Conservation (phyloP, 805 yeast genomes). For the Candida pseudoglaebosa region DNA sequence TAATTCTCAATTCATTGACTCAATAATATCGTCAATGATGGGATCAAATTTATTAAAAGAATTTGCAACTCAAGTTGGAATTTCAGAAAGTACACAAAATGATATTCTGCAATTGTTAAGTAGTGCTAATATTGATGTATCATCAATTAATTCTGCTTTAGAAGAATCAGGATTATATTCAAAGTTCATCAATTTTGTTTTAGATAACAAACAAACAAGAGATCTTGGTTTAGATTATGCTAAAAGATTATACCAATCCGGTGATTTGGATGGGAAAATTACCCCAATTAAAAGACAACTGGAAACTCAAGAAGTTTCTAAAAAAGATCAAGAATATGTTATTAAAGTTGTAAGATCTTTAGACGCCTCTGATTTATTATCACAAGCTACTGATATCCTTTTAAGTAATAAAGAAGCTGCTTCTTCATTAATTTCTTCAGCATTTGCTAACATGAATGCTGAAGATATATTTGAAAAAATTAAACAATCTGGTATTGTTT, state of each 20-base stretch:
- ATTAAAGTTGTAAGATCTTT: conserved; percentile 18
- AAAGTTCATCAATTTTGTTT: conserved; percentile 14
- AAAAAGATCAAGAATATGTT: conserved; percentile 16
- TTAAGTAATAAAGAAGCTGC: conserved; percentile 21
- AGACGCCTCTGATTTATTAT: conserved; percentile 19
- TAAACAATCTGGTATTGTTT: conserved; percentile 23
- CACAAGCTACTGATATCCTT: conserved; percentile 19
- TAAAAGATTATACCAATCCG: conserved; percentile 13
- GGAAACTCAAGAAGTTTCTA: conserved; percentile 4
- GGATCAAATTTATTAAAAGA: conserved; percentile 4
- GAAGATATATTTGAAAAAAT: conserved; percentile 17
- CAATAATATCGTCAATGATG: conserved; percentile 1
- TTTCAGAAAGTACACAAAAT: conserved; percentile 2
- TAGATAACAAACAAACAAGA: conserved; percentile 14
- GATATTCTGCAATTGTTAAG: neutral
- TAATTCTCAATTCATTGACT: conserved; percentile 3
- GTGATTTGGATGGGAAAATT: conserved; percentile 7
- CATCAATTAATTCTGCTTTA: conserved; percentile 11
- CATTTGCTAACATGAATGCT: conserved; percentile 21
- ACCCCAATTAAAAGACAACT: conserved; percentile 4
- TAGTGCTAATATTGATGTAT: conserved; percentile 11
- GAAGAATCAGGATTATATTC: conserved; percentile 11
- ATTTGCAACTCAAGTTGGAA: conserved; percentile 6
- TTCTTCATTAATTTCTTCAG: conserved; percentile 15
- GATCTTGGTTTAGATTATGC: conserved; percentile 15